Evolutionary conservation across 1,284 basidiomycete genomes (phyloP).

Genomic region (Cerrena zonata): DNA sequence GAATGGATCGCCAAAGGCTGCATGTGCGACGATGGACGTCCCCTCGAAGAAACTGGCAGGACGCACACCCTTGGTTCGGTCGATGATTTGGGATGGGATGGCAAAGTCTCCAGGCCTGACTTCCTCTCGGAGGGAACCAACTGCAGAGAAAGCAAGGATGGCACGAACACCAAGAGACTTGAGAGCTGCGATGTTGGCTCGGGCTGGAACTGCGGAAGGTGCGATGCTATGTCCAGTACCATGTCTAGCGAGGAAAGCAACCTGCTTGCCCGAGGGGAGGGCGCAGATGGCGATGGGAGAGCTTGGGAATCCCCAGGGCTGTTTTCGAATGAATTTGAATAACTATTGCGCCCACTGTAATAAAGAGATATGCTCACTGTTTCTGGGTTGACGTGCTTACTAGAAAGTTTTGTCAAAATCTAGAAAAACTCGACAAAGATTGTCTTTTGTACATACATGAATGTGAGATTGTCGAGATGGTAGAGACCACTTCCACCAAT

Average conservation of each 20-base stretch:
- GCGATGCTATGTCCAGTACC: slow-evolving; percentile 70
- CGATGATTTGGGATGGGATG: slow-evolving; percentile 91
- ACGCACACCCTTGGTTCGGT: slow-evolving; percentile 89
- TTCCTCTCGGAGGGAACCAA: slow-evolving; percentile 93
- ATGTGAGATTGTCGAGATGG: slow-evolving; percentile 81
- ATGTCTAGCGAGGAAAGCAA: slow-evolving; percentile 93
- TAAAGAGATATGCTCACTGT: slow-evolving; percentile 43
- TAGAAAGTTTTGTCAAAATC: slow-evolving; percentile 26
- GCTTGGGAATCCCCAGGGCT: slow-evolving; percentile 93
- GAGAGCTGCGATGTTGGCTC: slow-evolving; percentile 93
- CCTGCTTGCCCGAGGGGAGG: slow-evolving; percentile 69
- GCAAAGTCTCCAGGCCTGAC: slow-evolving; percentile 87
- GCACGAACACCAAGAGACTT: slow-evolving; percentile 87
- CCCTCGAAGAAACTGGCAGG: slow-evolving; percentile 84
- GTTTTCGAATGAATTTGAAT: slow-evolving; percentile 2
- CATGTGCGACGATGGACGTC: slow-evolving; percentile 81
- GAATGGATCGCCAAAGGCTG: slow-evolving; percentile 91
- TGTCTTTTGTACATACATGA: slow-evolving; percentile 49
- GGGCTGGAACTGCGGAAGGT: slow-evolving; percentile 74
- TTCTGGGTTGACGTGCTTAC: slow-evolving; percentile 63
- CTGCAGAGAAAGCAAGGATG: slow-evolving; percentile 91
- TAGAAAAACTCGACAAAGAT: neutral
- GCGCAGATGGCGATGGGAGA: slow-evolving; percentile 86
- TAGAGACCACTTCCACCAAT: slow-evolving; percentile 84
- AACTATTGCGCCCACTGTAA: neutral